Evolutionary conservation across 768 basidiomycete species (phyloP), one percentile per base, ranked within the genome.

Genomic region (Trametes punicea): DNA sequence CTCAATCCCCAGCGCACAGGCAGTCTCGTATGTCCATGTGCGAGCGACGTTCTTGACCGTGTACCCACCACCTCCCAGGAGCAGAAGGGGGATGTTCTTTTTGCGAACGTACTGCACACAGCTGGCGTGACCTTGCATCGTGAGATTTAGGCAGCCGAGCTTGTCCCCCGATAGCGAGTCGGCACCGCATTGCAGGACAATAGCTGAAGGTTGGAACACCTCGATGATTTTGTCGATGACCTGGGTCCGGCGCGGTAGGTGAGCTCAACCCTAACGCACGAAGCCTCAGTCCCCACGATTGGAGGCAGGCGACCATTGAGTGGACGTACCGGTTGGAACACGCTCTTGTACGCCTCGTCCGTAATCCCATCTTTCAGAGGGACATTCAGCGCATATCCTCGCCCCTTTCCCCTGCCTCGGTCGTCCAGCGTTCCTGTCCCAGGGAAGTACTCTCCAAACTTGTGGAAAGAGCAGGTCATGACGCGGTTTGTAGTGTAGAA

Each of bases 401-500:
- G 88, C 0, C 97, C 91, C 63, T 81, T 87, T 16, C 82, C 88
- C 61, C 87, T 81, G 8, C 97, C 97, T 59, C 80, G 78, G 66
- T 98, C 94, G 61, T 90, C 84, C 57, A 93, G 84, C 1, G 88
- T 89, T 27, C 88, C 92, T 1, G 92, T 93, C 4, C 92, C 92
- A 7, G 92, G 92, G 69, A 94, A 96, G 67, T 87, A 94, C 65
- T 97, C 94, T 11, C 97, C 96, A 64, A 90, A 98, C 71, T 98
- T 96, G 75, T 98, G 97, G 70, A 99, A 98, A 50, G 89, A 92
- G 65, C 88, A 90, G 3, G 96, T 98, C 90, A 98, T 94, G 64
- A 98, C 97, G 48, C 97, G 80, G 70, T 98, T 92, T 2, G 93
- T 96, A 31, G 92, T 95, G 70, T 97, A 98, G 76, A 98, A 98